Percentiles rank a stretch among this genome's conserved stretches.
Conservation (phyloP, 768 basidiomycete genomes). For the Lactarius indigo region DNA sequence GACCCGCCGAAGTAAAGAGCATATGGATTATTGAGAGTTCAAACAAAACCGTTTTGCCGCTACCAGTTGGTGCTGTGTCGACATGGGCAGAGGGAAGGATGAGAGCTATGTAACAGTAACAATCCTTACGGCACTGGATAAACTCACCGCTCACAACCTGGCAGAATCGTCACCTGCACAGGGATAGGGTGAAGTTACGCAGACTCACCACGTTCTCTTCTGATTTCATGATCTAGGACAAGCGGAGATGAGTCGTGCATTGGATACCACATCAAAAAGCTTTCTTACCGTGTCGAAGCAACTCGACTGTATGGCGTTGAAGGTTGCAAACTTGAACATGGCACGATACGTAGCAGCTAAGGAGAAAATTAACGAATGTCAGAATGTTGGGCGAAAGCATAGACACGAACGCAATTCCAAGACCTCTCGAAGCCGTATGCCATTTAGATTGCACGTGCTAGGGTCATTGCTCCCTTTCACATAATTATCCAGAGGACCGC, state of each 20-base stretch:
- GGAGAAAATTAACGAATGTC: not conserved
- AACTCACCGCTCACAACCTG: constrained; percentile 70
- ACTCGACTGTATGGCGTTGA: constrained; percentile 87
- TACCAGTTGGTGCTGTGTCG: constrained; percentile 82
- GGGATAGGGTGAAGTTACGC: not conserved
- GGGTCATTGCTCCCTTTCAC: not conserved
- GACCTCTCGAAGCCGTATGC: constrained; percentile 59
- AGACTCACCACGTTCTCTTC: constrained; percentile 61
- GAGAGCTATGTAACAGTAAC: not conserved
- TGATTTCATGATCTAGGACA: constrained; percentile 50
- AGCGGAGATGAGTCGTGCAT: not conserved
- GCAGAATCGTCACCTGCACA: not conserved
- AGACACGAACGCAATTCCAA: constrained; percentile 62
- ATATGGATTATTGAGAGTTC: constrained; percentile 85
- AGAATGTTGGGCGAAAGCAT: not conserved
- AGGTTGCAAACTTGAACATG: constrained; percentile 84
- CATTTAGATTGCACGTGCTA: constrained; percentile 33
- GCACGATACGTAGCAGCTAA: constrained; percentile 77
- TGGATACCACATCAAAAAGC: not conserved
- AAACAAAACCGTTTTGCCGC: constrained; percentile 94
- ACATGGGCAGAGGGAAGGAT: constrained; percentile 10
- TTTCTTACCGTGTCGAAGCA: constrained; percentile 70
- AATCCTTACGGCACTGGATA: not conserved
- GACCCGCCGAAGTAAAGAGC: constrained; percentile 43
- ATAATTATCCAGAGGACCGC: not conserved